phyloP scores from a whole-genome alignment of 257 asterid genomes.

The Solanum chaucha region DNA sequence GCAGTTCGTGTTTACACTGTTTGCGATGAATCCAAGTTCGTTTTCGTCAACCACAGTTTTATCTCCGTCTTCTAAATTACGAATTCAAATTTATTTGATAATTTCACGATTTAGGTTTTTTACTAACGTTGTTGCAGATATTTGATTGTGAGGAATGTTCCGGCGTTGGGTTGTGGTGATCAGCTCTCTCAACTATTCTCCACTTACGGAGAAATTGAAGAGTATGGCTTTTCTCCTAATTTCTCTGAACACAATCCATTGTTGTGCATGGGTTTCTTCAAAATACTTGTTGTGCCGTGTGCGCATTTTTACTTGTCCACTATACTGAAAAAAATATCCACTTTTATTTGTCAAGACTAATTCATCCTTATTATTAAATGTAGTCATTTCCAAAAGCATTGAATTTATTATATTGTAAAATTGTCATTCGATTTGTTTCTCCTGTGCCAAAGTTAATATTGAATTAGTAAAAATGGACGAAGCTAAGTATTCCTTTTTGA shows the following conservation, averaged over 20 bases:
- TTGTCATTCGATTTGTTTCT: no score
- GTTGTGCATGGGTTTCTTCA: not conserved
- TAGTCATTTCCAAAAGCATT: no score
- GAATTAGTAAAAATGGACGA: not conserved
- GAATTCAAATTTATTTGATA: not conserved
- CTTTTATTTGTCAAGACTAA: not conserved
- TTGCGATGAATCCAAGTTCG: constrained; percentile 87
- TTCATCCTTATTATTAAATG: no score
- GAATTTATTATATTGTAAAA: no score
- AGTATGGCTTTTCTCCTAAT: constrained; percentile 21
- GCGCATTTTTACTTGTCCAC: no score
- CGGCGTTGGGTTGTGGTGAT: constrained; percentile 82
- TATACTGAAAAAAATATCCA: no score
- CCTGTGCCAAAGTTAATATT: not conserved
- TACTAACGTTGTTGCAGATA: constrained; percentile 23
- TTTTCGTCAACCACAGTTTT: not conserved
- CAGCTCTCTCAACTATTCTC: constrained; percentile 49
- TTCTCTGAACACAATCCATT: not conserved
- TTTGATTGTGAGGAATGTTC: constrained; percentile 78
- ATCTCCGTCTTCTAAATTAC: not conserved
- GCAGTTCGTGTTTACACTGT: constrained; percentile 83
- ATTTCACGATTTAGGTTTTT: not conserved
- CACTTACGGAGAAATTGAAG: constrained; percentile 63
- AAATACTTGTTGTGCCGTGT: no score
- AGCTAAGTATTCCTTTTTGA: not conserved